These are phyloP conservation scores for Penicillium capsulatum DNA, from an alignment of 2,329 filamentous ascomycete genomes.

Conservation along the genomic window DNA sequence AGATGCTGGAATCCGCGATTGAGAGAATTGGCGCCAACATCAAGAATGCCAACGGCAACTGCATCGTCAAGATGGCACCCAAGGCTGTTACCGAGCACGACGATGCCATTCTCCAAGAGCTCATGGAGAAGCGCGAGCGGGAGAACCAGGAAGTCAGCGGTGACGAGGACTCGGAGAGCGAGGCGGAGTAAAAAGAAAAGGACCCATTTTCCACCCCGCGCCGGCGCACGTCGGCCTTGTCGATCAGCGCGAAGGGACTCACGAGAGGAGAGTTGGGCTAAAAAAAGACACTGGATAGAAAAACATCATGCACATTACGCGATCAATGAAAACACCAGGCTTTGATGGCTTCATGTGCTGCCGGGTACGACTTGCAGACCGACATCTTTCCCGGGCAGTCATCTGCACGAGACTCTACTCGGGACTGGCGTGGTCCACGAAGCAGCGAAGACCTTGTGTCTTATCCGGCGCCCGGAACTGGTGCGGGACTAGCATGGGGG, in stretches of 20 bases:
- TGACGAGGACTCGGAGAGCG: conserved; percentile 95
- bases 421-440: conserved; percentile 13
- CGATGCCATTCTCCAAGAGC: conserved; percentile 89
- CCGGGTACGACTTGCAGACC: conserved; percentile 19
- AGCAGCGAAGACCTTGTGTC: conserved; percentile 15
- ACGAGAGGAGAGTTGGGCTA: conserved; percentile 14
- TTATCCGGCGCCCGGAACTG: conserved; percentile 5
- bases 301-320: conserved; percentile 21
- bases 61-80: conserved; percentile 94
- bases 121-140: conserved; percentile 98
- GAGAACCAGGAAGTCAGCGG: conserved; percentile 98
- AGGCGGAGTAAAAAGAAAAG: conserved; percentile 56
- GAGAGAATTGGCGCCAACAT: conserved; percentile 80
- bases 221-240: conserved; percentile 16
- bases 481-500: conserved; percentile 17
- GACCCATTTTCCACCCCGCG: conserved; percentile 10
- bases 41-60: conserved; percentile 68
- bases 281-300: conserved; percentile 20
- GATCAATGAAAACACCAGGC: conserved; percentile 20
- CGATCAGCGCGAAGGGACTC: conserved; percentile 13
- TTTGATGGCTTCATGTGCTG: conserved; percentile 20
- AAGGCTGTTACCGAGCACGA: conserved; percentile 99
- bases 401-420: conserved; percentile 17
- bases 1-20: conserved; percentile 82
- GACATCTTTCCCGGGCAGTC: conserved; percentile 18